Percentiles rank a stretch among this genome's conserved stretches.
phyloP scores from a whole-genome alignment of 2,329 filamentous ascomycete genomes.

The Colletotrichum destructivum region DNA sequence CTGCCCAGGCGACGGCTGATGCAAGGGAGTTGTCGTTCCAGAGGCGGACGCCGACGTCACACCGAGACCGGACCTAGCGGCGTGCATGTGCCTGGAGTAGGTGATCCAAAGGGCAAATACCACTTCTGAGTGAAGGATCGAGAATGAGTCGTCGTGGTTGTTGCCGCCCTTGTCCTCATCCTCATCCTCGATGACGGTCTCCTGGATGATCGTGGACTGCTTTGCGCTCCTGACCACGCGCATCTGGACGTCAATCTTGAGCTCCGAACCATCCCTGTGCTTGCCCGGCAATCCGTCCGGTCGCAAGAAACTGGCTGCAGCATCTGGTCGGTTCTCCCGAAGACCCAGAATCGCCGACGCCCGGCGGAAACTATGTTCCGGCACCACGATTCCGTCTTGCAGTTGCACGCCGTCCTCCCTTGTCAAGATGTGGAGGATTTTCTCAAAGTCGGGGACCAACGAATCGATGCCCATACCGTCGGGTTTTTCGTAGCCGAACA shows the following conservation, averaged over 20 bases:
- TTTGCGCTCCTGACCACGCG: slow-evolving; percentile 93
- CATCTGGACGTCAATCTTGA: slow-evolving; percentile 97
- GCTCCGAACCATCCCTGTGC: slow-evolving; percentile 91
- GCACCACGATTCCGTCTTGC: slow-evolving; percentile 94
- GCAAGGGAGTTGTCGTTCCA: slow-evolving; percentile 78
- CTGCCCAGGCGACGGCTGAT: slow-evolving; percentile 85
- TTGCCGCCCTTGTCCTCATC: slow-evolving; percentile 56
- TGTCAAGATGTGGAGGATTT: slow-evolving; percentile 83
- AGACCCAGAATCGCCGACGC: slow-evolving; percentile 88
- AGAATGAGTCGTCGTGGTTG: slow-evolving; percentile 60
- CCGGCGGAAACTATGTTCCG: slow-evolving; percentile 94
- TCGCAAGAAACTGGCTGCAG: slow-evolving; percentile 82
- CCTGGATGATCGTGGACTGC: slow-evolving; percentile 71
- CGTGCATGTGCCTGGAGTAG: slow-evolving; percentile 93
- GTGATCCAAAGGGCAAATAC: slow-evolving; percentile 98
- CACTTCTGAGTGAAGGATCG: slow-evolving; percentile 76
- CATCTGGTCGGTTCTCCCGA: slow-evolving; percentile 85
- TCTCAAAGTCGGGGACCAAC: slow-evolving; percentile 89
- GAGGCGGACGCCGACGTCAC: slow-evolving; percentile 75
- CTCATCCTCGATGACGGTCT: slow-evolving; percentile 74
- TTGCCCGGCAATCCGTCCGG: slow-evolving; percentile 88
- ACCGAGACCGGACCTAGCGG: slow-evolving; percentile 73
- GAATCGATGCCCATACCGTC: slow-evolving; percentile 85
- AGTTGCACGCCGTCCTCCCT: slow-evolving; percentile 89
- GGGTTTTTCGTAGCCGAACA: slow-evolving; percentile 90